phyloP scores from a whole-genome alignment of 768 basidiomycete species.

The Tylopilus intermedius region DNA sequence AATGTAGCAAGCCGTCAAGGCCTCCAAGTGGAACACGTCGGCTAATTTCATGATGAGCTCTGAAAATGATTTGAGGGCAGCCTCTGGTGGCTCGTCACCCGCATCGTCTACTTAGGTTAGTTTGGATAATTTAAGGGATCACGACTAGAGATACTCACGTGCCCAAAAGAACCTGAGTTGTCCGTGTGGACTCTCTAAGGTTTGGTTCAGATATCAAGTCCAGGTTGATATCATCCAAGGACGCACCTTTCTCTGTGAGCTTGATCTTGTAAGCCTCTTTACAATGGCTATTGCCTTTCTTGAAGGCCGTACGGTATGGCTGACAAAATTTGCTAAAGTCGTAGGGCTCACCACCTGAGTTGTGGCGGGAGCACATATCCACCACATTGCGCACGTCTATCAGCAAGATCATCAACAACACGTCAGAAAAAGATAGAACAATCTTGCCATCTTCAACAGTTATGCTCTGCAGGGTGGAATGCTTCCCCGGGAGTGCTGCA shows the following conservation, averaged over 20 bases:
- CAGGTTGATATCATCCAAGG: not conserved
- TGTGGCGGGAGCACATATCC: not conserved
- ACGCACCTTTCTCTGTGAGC: slow-evolving; percentile 5
- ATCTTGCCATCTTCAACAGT: not conserved
- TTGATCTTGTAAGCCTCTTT: slow-evolving; percentile 5
- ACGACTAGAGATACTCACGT: not conserved
- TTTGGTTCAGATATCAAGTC: not conserved
- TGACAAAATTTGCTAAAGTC: not conserved
- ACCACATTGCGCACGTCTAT: slow-evolving; percentile 2
- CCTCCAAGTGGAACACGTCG: not conserved
- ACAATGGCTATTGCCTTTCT: slow-evolving; percentile 1
- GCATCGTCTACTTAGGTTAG: not conserved
- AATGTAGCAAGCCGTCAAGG: slow-evolving; percentile 4
- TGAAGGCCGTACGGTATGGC: not conserved
- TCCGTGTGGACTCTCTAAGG: not conserved
- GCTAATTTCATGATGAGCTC: slow-evolving; percentile 3
- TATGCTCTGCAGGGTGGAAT: not conserved
- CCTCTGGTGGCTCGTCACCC: not conserved
- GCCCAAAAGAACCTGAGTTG: slow-evolving; percentile 11
- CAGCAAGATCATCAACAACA: not conserved
- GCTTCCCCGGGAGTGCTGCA: not conserved
- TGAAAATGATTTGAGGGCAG: slow-evolving; percentile 2
- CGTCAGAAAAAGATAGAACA: not conserved
- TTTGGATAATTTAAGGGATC: not conserved
- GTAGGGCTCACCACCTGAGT: no score